A percentile compares a stretch with the other conserved stretches of the same genome.
phyloP scores from a whole-genome alignment of 139 green algal species.

The Yamagishiella unicocca region DNA sequence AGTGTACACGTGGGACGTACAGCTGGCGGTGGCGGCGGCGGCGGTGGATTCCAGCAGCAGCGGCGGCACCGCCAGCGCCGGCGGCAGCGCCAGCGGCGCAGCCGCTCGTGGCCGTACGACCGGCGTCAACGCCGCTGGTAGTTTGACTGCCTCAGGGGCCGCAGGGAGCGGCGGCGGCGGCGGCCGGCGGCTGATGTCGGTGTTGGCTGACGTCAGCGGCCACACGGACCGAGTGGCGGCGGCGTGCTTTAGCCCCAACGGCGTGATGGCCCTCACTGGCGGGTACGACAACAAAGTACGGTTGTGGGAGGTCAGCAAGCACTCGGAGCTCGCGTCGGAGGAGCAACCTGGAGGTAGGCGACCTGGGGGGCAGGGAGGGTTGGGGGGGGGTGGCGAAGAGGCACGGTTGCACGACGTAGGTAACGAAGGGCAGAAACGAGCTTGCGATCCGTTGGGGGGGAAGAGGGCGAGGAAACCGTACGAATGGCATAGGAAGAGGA shows the following conservation, averaged over 20 bases:
- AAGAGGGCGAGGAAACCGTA: too few relatives aligned
- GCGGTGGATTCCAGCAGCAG: not conserved
- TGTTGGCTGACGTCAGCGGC: not conserved
- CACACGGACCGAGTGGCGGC: conserved; percentile 24
- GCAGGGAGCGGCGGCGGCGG: too few relatives aligned
- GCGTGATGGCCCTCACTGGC: conserved; percentile 1
- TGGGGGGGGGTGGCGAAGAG: too few relatives aligned
- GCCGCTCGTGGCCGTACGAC: not conserved
- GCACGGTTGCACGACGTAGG: too few relatives aligned
- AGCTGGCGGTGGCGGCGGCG: conserved; percentile 15
- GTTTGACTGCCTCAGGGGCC: too few relatives aligned
- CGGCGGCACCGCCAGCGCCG: not conserved
- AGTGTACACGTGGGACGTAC: conserved; percentile 19
- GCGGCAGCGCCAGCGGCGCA: not conserved
- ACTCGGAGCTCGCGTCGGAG: not conserved
- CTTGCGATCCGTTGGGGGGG: too few relatives aligned
- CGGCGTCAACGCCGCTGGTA: not conserved
- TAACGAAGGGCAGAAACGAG: too few relatives aligned
- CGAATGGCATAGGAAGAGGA: too few relatives aligned
- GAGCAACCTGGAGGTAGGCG: conserved; percentile 22
- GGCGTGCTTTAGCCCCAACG: not conserved
- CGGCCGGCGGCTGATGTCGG: not conserved
- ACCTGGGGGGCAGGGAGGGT: too few relatives aligned
- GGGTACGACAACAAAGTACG: not conserved
- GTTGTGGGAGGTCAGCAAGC: conserved; percentile 1